Conservation (phyloP, 2,329 filamentous ascomycete species). For the Diaporthe vexans region DNA sequence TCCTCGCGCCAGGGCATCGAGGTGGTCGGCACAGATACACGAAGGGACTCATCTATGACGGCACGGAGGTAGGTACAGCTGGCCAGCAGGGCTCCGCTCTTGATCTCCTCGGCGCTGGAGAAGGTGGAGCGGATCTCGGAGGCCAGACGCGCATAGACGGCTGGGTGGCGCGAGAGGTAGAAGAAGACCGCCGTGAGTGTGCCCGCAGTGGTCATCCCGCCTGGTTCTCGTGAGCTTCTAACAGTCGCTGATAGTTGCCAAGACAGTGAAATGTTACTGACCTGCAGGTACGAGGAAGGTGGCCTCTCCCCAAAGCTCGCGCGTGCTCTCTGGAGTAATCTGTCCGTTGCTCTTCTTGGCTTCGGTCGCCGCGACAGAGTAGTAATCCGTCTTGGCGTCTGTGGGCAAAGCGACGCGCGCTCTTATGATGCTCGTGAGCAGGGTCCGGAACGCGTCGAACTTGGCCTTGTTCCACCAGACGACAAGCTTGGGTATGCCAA, state of each 20-base stretch:
- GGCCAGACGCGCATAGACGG: neutral
- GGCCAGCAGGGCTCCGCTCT: slow-evolving; percentile 49
- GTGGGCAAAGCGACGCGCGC: slow-evolving; percentile 28
- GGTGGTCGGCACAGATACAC: slow-evolving; percentile 59
- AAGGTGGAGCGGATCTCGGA: slow-evolving; percentile 47
- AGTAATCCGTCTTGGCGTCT: slow-evolving; percentile 39
- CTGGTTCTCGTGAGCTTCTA: neutral
- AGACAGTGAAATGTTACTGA: neutral
- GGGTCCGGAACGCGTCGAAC: neutral
- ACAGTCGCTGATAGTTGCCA: too few species aligned
- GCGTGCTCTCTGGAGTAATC: neutral
- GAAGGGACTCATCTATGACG: slow-evolving; percentile 59
- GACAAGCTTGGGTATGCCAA: neutral
- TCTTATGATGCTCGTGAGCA: slow-evolving; percentile 32
- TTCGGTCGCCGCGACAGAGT: slow-evolving; percentile 26
- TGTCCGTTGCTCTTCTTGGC: slow-evolving; percentile 2
- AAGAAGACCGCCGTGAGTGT: slow-evolving; percentile 1
- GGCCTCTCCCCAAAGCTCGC: slow-evolving; percentile 36
- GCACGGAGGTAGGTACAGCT: slow-evolving; percentile 43
- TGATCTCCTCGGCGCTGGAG: slow-evolving; percentile 48
- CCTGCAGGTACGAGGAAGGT: slow-evolving; percentile 37
- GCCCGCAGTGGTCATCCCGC: slow-evolving; percentile 43
- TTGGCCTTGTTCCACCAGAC: slow-evolving; percentile 13
- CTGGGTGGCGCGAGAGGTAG: slow-evolving; percentile 13
- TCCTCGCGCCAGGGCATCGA: slow-evolving; percentile 52